Base-by-base conservation (phyloP, 768 basidiomycete genomes). In the Harrya chromipes region DNA sequence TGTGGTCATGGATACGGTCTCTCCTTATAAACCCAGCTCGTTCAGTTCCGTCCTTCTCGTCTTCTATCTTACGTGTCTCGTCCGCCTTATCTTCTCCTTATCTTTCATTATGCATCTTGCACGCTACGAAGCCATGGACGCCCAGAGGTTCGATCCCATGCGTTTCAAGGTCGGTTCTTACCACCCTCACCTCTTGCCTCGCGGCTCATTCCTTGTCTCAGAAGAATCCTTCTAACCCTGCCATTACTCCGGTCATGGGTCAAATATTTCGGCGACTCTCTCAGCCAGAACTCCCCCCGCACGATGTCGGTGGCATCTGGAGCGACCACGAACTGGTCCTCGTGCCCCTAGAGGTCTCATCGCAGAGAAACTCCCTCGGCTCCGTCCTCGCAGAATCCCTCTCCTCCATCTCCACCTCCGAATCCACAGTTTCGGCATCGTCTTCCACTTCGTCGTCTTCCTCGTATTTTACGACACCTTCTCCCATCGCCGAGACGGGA, bases 301-400 rank as follows among this genome's bases (percentile, higher is more conserved):
- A 29, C 33, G 50, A 46, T 6, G 57, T 68, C 5, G 66, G 68
- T 14, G 66, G 68, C 17, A 47, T 68, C 12, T 68, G 66, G 66
- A 61, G 64, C 24, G 68, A 68, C 62, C 68, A 68, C 26, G 66
- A 68, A 49, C 40, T 70, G 27, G 66, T 68, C 50, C 56, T 70
- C 48, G 58, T 68, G 34, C 68, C 68, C 24, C 45, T 68, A 8
- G 64, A 61, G 4, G 63, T 66, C 9, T 41, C 59, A 35, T 47
- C 52, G 17, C 43, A 44, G 45, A 46, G 63, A 50, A 16, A 42
- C 42, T 63, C 63, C 21, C 3, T 62, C 44, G 40, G 23, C 17
- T 64, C 60, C 19, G 7, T 31, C 27, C 24, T 62, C 20, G 53
- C 56, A 54, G 45, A 40, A 19, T 58, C 59, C 4, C 8, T 58